Percentiles rank a stretch among this genome's conserved stretches.
Conservation (phyloP, 768 basidiomycete species). For the Clitopilus hobsonii region DNA sequence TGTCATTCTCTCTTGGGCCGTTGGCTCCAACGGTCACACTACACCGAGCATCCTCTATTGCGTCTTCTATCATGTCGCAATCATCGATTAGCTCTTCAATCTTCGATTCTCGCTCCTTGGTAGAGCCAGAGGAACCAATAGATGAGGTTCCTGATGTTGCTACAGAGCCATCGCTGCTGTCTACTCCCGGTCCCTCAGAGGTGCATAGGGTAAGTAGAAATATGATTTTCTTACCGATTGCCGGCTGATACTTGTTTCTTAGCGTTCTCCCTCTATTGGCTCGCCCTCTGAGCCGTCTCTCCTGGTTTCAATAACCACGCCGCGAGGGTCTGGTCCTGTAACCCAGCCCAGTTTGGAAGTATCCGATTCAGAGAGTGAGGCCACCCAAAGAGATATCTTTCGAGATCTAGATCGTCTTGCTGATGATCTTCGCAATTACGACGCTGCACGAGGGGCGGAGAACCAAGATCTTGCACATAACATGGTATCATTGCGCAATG, state of each 20-base stretch:
- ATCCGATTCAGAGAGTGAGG: constrained; percentile 27
- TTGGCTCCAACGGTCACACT: constrained; percentile 1
- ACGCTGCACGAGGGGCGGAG: constrained; percentile 59
- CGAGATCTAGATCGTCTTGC: constrained; percentile 40
- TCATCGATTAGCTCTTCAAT: constrained; percentile 37
- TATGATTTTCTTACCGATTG: constrained; percentile 1
- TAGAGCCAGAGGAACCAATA: constrained; percentile 20
- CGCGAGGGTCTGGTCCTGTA: constrained; percentile 30
- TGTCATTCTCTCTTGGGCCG: background rate
- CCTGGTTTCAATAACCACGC: constrained; percentile 33
- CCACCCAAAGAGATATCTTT: constrained; percentile 49
- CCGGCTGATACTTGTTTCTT: background rate
- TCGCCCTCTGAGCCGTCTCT: constrained; percentile 36
- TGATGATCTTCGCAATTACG: constrained; percentile 53
- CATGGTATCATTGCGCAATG: constrained; percentile 64
- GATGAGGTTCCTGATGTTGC: constrained; percentile 28
- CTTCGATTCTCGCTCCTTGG: constrained; percentile 27
- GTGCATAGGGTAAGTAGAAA: constrained; percentile 10
- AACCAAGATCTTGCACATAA: constrained; percentile 60
- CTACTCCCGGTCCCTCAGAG: constrained; percentile 28
- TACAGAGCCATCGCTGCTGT: constrained; percentile 56
- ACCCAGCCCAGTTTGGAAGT: constrained; percentile 30
- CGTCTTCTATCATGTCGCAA: constrained; percentile 37
- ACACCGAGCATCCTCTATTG: constrained; percentile 5
- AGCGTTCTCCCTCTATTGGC: constrained; percentile 22